Conservation (phyloP, 768 basidiomycete species). For the Sarcodon aspratus region DNA sequence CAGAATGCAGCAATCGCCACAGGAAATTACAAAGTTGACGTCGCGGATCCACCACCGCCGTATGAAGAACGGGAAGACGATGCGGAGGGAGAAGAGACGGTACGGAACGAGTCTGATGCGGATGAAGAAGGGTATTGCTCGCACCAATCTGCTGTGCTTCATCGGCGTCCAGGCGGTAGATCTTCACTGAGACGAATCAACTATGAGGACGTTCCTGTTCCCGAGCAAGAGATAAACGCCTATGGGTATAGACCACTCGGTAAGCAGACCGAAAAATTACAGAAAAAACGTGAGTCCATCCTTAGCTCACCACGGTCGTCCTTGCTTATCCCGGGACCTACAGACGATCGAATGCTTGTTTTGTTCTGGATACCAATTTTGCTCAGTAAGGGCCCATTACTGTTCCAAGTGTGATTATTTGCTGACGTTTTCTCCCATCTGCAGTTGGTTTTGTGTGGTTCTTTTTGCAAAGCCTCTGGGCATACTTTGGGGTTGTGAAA, state of each 20-base stretch:
- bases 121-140: neutral
- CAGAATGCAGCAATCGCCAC: constrained; percentile 35
- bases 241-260: constrained; percentile 51
- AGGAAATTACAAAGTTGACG: constrained; percentile 27
- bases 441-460: constrained; percentile 23
- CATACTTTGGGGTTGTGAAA: neutral
- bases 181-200: constrained; percentile 22
- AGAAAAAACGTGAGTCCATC: constrained; percentile 56
- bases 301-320: neutral
- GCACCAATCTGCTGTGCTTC: constrained; percentile 5
- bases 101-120: constrained; percentile 6
- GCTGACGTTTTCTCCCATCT: neutral
- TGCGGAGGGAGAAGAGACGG: constrained; percentile 11
- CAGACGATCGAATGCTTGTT: constrained; percentile 79
- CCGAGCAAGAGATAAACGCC: constrained; percentile 59
- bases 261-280: constrained; percentile 28
- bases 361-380: constrained; percentile 84
- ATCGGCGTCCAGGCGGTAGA: constrained; percentile 23
- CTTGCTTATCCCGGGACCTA: constrained; percentile 1
- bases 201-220: constrained; percentile 32
- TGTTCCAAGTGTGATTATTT: neutral
- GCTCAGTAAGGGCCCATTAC: constrained; percentile 39
- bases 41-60: constrained; percentile 56
- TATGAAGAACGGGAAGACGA: constrained; percentile 53
- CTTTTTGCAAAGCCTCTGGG: constrained; percentile 14